Evolutionary conservation across 805 yeast genomes (phyloP).

Genomic region (Metschnikowia vanudenii): DNA sequence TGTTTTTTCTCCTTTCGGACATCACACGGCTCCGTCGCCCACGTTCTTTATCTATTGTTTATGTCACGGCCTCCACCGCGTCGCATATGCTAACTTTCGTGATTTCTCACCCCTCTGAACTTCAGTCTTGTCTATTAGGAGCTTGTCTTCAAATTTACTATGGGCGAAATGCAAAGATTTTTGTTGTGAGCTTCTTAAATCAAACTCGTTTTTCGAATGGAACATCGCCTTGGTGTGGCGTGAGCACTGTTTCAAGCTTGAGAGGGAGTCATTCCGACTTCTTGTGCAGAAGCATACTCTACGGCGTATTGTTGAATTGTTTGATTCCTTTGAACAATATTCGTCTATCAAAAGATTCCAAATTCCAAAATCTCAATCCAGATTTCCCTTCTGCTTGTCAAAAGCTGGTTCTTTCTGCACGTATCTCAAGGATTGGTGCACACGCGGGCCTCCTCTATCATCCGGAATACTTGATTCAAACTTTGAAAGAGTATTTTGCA

Average conservation of each 20-base stretch:
- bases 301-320: slow-evolving; percentile 6
- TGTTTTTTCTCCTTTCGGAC: background rate
- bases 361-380: slow-evolving; percentile 1
- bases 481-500: slow-evolving; percentile 8
- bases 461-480: slow-evolving; percentile 5
- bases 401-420: slow-evolving; percentile 2
- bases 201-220: slow-evolving; percentile 2
- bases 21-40: background rate
- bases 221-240: slow-evolving; percentile 31
- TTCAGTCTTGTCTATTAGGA: slow-evolving; percentile 23
- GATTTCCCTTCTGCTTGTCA: slow-evolving; percentile 8
- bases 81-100: slow-evolving; percentile 17
- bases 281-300: slow-evolving; percentile 7
- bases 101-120: slow-evolving; percentile 19
- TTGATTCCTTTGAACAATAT: slow-evolving; percentile 11
- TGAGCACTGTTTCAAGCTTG: slow-evolving; percentile 19
- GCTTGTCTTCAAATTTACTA: slow-evolving; percentile 13
- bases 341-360: slow-evolving; percentile 2
- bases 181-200: slow-evolving; percentile 20
- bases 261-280: slow-evolving; percentile 13
- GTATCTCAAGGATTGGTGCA: background rate
- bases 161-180: slow-evolving; percentile 11
- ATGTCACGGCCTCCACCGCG: background rate
- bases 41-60: background rate
- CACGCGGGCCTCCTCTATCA: slow-evolving; percentile 14